Base-by-base conservation (phyloP, 345 rosid genomes). In the Aurinia saxatilis region DNA sequence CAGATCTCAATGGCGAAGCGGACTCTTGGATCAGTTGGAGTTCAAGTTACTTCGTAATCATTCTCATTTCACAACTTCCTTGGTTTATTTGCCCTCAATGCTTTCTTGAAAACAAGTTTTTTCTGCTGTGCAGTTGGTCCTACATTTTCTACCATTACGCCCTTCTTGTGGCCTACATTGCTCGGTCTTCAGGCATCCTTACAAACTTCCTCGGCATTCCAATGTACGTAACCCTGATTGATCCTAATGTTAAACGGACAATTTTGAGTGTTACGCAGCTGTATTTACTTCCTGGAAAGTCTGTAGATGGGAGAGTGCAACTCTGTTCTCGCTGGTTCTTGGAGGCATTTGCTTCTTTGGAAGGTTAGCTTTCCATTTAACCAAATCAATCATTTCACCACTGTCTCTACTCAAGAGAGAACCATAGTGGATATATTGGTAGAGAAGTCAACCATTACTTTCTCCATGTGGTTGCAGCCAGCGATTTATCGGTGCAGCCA, bases 1-100 rank as follows among this genome's bases (percentile, higher is more conserved):
- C 72, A 91, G 96, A 96, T 92, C 21, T 92, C 98, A 27, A 88
- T 92, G 98, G 98, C 98, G 48, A 76, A 41, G 80, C 79, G 89
- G 73, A 92, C 98, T 65, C 81, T 92, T 49, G 96, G 98, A 15
- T 63, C 72, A 23, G 74, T 78, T 57, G 96, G 96, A 66, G 95
- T 92, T 70, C 98, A 92, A 77, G 65, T 88, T 76, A 84, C 86
- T 41, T 78, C 95, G 98, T 92, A 82, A 60, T 77, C 50, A 14
- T 53, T 35, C 39, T 65, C 56, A 23, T 41, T 56, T 30, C 4
- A 36, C 7, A 70, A 55, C 50, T 50, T n/a, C n/a, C n/a, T n/a
- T n/a, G n/a, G n/a, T n/a, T n/a, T 39, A 35, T 6, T 40, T 57
- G 25, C 39, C 18, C 30, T 27, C 30, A 2, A 5, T 63, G 25